Percentiles rank a stretch among this genome's conserved stretches.
Conservation (phyloP, 805 yeast genomes). For the Kodamaea laetipori region DNA sequence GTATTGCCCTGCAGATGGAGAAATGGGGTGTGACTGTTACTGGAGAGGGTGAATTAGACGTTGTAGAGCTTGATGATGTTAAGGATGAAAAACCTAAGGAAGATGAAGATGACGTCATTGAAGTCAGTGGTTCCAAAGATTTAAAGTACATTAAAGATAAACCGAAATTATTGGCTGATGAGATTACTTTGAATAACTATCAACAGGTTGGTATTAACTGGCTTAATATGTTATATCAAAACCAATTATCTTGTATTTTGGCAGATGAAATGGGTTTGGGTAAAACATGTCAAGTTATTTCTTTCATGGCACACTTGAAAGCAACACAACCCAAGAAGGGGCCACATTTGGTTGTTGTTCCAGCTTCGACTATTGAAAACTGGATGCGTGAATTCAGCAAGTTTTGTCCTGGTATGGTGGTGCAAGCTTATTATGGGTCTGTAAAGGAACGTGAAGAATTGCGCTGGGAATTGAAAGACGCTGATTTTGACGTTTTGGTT, state of each 20-base stretch:
- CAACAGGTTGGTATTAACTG: conserved; percentile 98
- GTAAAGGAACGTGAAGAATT: conserved; percentile 82
- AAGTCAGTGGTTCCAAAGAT: conserved; percentile 21
- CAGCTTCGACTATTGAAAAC: conserved; percentile 93
- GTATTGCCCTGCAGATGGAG: conserved; percentile 69
- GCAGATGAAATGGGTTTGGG: conserved; percentile 99
- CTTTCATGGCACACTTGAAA: conserved; percentile 84
- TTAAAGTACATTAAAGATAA: conserved; percentile 46
- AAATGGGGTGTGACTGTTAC: conserved; percentile 87
- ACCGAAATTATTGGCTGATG: conserved; percentile 67
- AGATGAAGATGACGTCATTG: conserved; percentile 38
- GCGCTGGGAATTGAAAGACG: conserved; percentile 62
- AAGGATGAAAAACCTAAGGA: conserved; percentile 25
- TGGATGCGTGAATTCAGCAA: conserved; percentile 94
- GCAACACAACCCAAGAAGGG: conserved; percentile 57
- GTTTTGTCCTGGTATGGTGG: conserved; percentile 78
- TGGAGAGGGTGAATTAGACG: conserved; percentile 68
- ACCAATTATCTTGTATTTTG: conserved; percentile 82
- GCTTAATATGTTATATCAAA: conserved; percentile 77
- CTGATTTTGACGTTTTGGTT: conserved; percentile 81
- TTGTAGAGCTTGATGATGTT: conserved; percentile 48
- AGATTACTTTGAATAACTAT: conserved; percentile 74
- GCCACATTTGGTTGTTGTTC: conserved; percentile 93
- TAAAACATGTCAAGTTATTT: conserved; percentile 93
- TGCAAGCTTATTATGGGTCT: conserved; percentile 93